Base-by-base conservation (phyloP, 148 eudicot genomes). In the Cornus controversa region DNA sequence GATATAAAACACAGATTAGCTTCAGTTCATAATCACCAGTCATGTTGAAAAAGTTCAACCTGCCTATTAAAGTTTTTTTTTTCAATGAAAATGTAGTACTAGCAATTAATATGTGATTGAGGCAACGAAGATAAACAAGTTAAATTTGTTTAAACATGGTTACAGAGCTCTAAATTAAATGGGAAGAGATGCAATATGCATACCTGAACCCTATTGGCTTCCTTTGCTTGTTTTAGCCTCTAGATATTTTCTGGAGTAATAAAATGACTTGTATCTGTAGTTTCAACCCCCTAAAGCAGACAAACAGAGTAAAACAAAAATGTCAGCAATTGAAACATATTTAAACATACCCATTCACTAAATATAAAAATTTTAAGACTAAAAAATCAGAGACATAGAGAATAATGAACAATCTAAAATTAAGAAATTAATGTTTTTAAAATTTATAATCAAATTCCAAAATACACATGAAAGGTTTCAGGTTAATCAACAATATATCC, bases 121-220 rank as follows among this genome's bases (percentile, higher is more conserved):
- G 22, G 60, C n/a, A n/a, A n/a, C n/a, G n/a, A n/a, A n/a, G n/a
- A n/a, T n/a, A 14, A 20, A 54, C 22, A 8, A 40, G 45, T 40
- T 6, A 6, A 6, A 40, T 40, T 40, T 40, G 10, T 40, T 40
- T 8, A 40, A 8, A 4, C 6, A 40, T 40, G 45, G 45, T 40
- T n/a, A 40, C 7, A 40, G 15, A 54, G 60, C 22, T 54, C 22
- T 22, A 60, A 60, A 9, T 20, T 18, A 4, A 60, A 60, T 2
- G 42, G 45, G 50, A 31, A 57, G 60, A n/a, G 20, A 78, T 11
- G 15, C 10, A 27, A 34, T 10, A 20, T 60, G 24, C 73, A 68
- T 88, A 90, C 98, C 97, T 92, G 97, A 77, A 90, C 94, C 68
- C 80, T 77, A 77, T 90, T 88, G 18, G 94, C 90, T 73, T 86